Percentiles rank a stretch among this genome's conserved stretches.
These are phyloP conservation scores for Ophiostoma sp. DNA, from an alignment of 2,329 filamentous ascomycete species.

Conservation along the genomic window DNA sequence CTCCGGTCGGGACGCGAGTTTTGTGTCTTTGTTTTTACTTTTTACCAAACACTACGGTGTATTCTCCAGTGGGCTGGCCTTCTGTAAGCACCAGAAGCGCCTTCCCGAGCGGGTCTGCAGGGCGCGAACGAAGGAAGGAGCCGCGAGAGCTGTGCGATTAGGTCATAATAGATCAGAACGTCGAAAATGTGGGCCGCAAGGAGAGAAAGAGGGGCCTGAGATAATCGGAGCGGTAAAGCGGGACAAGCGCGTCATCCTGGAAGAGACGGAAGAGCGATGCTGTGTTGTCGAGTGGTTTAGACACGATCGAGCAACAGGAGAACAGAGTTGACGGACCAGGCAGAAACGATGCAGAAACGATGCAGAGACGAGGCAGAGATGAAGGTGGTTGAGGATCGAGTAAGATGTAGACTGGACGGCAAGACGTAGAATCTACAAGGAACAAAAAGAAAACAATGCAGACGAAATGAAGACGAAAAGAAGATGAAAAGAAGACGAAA, in stretches of 20 bases:
- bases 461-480: neutral
- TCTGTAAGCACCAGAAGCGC: conserved; percentile 1
- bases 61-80: neutral
- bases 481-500: neutral
- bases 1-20: conserved; percentile 1
- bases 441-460: neutral
- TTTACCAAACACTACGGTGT: neutral
- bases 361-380: too few relatives aligned
- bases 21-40: neutral
- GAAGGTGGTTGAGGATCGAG: too few relatives aligned
- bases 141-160: neutral
- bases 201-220: neutral
- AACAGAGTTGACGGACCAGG: too few relatives aligned
- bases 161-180: neutral
- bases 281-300: too few relatives aligned
- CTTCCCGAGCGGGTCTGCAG: conserved; percentile 7
- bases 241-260: conserved; percentile 11
- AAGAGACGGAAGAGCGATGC: conserved; percentile 6
- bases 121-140: neutral
- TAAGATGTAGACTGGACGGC: neutral
- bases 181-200: neutral
- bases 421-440: neutral
- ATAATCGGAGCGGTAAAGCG: conserved; percentile 11
- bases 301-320: too few relatives aligned
- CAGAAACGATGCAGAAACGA: too few relatives aligned